Evolutionary conservation across 768 basidiomycete species (phyloP).

Genomic region (Cystobasidium onofrii): DNA sequence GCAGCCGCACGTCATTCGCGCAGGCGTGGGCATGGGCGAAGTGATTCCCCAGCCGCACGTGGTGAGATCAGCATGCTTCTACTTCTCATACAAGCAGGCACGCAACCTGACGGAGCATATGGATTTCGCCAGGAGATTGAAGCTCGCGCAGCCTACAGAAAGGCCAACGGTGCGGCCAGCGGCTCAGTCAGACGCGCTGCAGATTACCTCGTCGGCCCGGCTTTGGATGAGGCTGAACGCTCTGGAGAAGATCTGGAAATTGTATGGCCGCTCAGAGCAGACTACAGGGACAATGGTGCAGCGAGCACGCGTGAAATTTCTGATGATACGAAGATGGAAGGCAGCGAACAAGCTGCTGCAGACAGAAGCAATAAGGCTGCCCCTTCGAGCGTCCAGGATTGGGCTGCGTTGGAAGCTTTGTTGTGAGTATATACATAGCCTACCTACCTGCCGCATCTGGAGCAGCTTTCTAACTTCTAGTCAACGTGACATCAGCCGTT

Average conservation of each 20-base stretch:
- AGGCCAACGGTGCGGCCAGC: not conserved
- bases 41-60: slow-evolving; percentile 14
- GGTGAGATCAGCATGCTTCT: not conserved
- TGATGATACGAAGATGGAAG: not conserved
- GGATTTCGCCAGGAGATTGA: not conserved
- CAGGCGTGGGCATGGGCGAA: slow-evolving; percentile 23
- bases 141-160: slow-evolving; percentile 1
- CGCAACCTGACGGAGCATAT: not conserved
- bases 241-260: slow-evolving; percentile 64
- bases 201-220: slow-evolving; percentile 73
- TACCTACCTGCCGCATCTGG: not conserved
- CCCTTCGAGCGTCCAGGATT: slow-evolving; percentile 64
- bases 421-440: slow-evolving; percentile 54
- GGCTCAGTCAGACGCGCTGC: slow-evolving; percentile 38
- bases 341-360: not conserved
- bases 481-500: slow-evolving; percentile 57
- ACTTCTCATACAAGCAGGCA: not conserved
- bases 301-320: not conserved
- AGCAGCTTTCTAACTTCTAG: not conserved
- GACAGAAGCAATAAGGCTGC: slow-evolving; percentile 41
- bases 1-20: slow-evolving; percentile 27
- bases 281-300: not conserved
- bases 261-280: slow-evolving; percentile 63
- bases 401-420: slow-evolving; percentile 76
- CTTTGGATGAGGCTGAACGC: slow-evolving; percentile 69